Evolutionary conservation across 306 rosid genomes (phyloP), one percentile per base, ranked within the genome.

Genomic region (Acacia acuminata): DNA sequence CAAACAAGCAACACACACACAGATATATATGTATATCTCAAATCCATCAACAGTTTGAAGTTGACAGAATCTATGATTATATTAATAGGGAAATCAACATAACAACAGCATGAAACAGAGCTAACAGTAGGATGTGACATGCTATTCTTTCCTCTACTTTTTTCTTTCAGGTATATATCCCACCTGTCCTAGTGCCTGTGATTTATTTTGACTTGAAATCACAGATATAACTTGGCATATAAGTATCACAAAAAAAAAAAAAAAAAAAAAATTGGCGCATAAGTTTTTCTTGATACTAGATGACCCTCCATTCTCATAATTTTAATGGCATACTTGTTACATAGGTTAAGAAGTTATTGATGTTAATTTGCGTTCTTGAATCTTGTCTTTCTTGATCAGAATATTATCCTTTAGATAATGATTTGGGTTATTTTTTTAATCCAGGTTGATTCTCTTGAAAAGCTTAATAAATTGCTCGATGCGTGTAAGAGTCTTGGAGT

Each of bases 401-500:
- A 76, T 75, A 5, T 69, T 75, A 47, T 27, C 53, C 10, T 69
- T 78, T 53, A 75, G 83, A 82, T 32, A 43, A 77, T 66, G 34
- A 17, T 83, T 63, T 71, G 10, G 40, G 47, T 71, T 65, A 70
- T 45, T 75, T 60, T 64, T 55, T 84, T 24, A 9, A 60, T 24
- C n/a, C 89, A 92, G 97, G 90, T 78, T 73, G 89, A 92, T 91
- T 94, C 98, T 68, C 61, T 90, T 84, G 92, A 90, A 81, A 94
- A 94, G 93, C 82, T 94, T 63, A 81, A 89, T 78, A 79, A 79
- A 72, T 78, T 94, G 88, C 90, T 94, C 61, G 97, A 90, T 76
- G 88, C 87, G 3, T 94, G 98, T 70, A 78, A 83, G 79, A 81
- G 80, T 65, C 90, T 94, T 78, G 98, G 92, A 86, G 90, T 94